These are phyloP conservation scores for Puccinellia tenuiflora DNA, from an alignment of 176 grass and related monocot species.

Conservation along the genomic window DNA sequence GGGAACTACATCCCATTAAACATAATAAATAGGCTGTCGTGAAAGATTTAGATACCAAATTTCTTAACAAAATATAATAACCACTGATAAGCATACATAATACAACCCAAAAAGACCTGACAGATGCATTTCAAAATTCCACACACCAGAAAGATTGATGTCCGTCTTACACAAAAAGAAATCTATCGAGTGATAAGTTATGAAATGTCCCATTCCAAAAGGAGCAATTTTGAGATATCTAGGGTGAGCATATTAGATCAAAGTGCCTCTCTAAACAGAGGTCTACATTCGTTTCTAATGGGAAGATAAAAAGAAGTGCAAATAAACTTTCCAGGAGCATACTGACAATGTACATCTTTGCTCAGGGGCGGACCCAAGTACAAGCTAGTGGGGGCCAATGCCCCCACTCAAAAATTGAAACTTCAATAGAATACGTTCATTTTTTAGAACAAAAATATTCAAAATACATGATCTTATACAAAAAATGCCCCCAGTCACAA, in stretches of 20 bases:
- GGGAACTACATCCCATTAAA: background rate
- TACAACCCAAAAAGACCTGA: background rate
- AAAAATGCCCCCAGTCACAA: too few species aligned
- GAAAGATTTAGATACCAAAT: background rate
- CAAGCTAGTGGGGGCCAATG: too few species aligned
- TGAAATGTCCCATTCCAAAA: background rate
- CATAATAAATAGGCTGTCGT: background rate
- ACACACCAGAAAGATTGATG: background rate
- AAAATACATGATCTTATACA: too few species aligned
- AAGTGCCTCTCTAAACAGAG: background rate
- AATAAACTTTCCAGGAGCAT: background rate
- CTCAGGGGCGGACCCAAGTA: too few species aligned
- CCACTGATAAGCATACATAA: background rate
- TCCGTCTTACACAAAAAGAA: background rate
- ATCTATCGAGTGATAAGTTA: background rate
- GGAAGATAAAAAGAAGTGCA: background rate
- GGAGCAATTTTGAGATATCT: background rate
- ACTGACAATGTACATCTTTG: background rate
- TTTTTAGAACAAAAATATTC: too few species aligned
- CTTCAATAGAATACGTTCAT: too few species aligned
- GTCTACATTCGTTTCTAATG: background rate
- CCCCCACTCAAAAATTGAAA: too few species aligned
- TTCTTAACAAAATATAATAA: background rate
- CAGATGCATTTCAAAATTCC: background rate
- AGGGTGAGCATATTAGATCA: background rate